phyloP scores from a whole-genome alignment of 2,329 filamentous ascomycete genomes.

The Pestalotiopsis fici region DNA sequence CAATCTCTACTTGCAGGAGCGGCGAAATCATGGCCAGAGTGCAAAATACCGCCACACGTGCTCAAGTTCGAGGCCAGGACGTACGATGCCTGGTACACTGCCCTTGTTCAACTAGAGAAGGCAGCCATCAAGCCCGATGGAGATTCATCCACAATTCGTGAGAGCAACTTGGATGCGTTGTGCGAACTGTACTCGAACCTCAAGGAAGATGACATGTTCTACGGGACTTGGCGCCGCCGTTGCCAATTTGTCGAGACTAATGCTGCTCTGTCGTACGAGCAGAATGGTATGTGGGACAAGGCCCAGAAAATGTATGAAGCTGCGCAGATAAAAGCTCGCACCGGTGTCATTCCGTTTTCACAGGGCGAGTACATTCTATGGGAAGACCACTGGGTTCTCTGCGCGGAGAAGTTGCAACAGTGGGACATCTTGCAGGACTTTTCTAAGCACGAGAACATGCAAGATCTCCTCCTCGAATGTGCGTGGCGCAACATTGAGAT shows the following conservation, averaged over 20 bases:
- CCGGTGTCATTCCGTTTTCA: constrained; percentile 93
- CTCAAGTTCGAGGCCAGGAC: constrained; percentile 94
- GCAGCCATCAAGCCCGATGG: constrained; percentile 81
- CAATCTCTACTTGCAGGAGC: constrained; percentile 89
- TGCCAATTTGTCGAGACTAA: constrained; percentile 98
- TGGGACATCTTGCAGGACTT: constrained; percentile 99
- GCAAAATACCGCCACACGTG: constrained; percentile 92
- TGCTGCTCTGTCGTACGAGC: constrained; percentile 94
- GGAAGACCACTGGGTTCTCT: constrained; percentile 99
- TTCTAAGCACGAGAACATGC: constrained; percentile 97
- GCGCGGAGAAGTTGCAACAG: constrained; percentile 96
- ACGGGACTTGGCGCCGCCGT: constrained; percentile 92
- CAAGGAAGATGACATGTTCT: constrained; percentile 96
- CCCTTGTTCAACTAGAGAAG: constrained; percentile 86
- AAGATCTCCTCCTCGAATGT: constrained; percentile 91
- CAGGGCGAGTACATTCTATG: constrained; percentile 98
- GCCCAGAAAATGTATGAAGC: constrained; percentile 95
- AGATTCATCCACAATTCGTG: constrained; percentile 80
- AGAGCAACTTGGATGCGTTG: constrained; percentile 95
- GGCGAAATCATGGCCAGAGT: constrained; percentile 79
- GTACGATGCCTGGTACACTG: constrained; percentile 98
- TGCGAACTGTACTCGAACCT: constrained; percentile 88
- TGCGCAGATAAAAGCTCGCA: constrained; percentile 95
- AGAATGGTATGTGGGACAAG: constrained; percentile 99
- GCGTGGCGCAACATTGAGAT: constrained; percentile 95